Evolutionary conservation across 306 rosid genomes (phyloP), one percentile per base, ranked within the genome.

Genomic region (Rubus idaeus): DNA sequence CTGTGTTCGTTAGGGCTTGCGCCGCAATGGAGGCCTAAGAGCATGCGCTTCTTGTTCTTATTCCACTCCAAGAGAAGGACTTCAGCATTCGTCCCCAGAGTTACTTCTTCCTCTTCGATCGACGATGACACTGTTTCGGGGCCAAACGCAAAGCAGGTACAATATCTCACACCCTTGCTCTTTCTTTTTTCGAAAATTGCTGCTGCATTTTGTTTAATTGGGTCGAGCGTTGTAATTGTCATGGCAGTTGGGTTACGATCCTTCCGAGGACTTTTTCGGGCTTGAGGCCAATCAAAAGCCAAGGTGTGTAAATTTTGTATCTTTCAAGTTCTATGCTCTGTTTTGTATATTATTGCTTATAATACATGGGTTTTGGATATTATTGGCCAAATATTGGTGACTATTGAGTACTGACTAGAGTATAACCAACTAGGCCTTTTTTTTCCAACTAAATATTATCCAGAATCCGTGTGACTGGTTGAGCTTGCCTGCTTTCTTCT

Each of bases 181-280:
- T 35, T 63, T 56, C 44, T 66, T 10, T 51, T 30, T 73, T 77
- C 0, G 45, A 20, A 9, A 30, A 46, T 2, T 61, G 47, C 14
- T 13, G 6, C 10, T 13, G 1, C n/a, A 21, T 58, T 52, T 40
- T 13, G 3, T 42, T 68, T 65, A 4, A 10, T 68, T 46, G 69
- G 73, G 39, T 75, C 49, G 60, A 55, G 16, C 18, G 81, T 77
- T 9, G 50, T 46, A 1, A 11, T 72, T 52, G 71, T 57, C 61
- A 51, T 82, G 42, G 70, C 90, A 93, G 98, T 55, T 88, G 82
- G 93, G 91, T 53, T 90, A 81, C 76, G 88, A 67, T 78, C 88
- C 92, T 46, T 80, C 96, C 1, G 98, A 86, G 85, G 97, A 90
- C 20, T 78, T 87, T 6, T 94, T 85, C 42, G 96, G 89, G 21